These are phyloP conservation scores for Teratosphaeriaceae sp. DNA, from an alignment of 2,329 filamentous ascomycete species.

Conservation along the genomic window DNA sequence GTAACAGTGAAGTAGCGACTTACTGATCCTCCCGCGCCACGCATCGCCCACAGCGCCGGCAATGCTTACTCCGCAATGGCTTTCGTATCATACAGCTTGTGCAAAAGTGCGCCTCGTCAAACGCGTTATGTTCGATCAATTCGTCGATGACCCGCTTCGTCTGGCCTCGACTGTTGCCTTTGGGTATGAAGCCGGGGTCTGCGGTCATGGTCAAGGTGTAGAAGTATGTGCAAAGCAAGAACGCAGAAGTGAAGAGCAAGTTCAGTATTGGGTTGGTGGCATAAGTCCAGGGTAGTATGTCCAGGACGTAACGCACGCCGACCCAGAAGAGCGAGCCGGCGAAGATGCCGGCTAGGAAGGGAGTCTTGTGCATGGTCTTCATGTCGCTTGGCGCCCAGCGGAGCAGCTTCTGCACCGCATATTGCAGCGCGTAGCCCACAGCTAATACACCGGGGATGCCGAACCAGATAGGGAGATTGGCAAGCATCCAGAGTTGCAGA, in stretches of 20 bases:
- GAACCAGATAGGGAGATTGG: slow-evolving; percentile 65
- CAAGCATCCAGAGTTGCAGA: slow-evolving; percentile 62
- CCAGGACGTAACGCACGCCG: slow-evolving; percentile 66
- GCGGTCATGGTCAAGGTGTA: slow-evolving; percentile 78
- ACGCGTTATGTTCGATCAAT: slow-evolving; percentile 76
- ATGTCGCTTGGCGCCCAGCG: slow-evolving; percentile 82
- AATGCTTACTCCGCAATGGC: slow-evolving; percentile 92
- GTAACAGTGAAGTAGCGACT: slow-evolving; percentile 34
- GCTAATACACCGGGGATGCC: slow-evolving; percentile 66
- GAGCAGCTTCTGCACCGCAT: slow-evolving; percentile 67
- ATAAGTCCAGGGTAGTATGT: slow-evolving; percentile 68
- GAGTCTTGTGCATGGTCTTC: slow-evolving; percentile 84
- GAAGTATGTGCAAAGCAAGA: slow-evolving; percentile 70
- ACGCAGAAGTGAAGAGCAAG: slow-evolving; percentile 61
- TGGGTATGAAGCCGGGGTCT: slow-evolving; percentile 90
- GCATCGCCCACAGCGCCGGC: slow-evolving; percentile 81
- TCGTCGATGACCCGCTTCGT: slow-evolving; percentile 87
- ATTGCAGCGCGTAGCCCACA: slow-evolving; percentile 66
- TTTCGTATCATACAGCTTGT: slow-evolving; percentile 90
- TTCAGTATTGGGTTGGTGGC: slow-evolving; percentile 66
- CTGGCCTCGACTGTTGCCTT: slow-evolving; percentile 79
- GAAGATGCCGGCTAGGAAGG: slow-evolving; percentile 92
- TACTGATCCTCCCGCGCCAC: slow-evolving; percentile 96
- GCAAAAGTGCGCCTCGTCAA: slow-evolving; percentile 92
- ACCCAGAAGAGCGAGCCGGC: slow-evolving; percentile 78